Conservation (phyloP, 1,284 basidiomycete species). For the Microbotryum saponariae region DNA sequence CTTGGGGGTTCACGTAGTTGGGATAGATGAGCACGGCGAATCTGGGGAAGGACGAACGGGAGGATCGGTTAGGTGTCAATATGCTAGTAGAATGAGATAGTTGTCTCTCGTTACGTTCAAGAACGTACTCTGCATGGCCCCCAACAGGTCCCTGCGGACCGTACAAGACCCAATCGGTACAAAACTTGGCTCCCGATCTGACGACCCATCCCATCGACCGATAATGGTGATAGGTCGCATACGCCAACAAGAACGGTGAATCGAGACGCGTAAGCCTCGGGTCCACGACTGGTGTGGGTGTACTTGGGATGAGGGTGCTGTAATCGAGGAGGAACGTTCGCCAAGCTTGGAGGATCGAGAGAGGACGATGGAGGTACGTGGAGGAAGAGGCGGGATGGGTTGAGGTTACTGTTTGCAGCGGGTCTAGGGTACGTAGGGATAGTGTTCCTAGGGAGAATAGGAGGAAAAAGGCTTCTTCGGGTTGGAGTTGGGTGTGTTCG, state of each 20-base stretch:
- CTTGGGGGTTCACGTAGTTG: constrained; percentile 72
- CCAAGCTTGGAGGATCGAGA: constrained; percentile 23
- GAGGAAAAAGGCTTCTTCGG: constrained; percentile 89
- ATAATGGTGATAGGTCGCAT: constrained; percentile 89
- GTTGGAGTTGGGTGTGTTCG: constrained; percentile 86
- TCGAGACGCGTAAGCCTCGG: constrained; percentile 23
- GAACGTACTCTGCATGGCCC: constrained; percentile 79
- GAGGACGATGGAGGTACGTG: constrained; percentile 17
- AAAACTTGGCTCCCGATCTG: constrained; percentile 94
- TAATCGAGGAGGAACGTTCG: constrained; percentile 13
- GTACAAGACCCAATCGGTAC: constrained; percentile 88
- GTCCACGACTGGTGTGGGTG: constrained; percentile 48
- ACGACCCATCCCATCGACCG: constrained; percentile 97
- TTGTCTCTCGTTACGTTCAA: too few relatives aligned
- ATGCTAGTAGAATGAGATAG: too few relatives aligned
- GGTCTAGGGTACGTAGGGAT: constrained; percentile 8
- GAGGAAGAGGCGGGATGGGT: constrained; percentile 7
- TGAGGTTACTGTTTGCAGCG: neutral
- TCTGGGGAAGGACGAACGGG: constrained; percentile 45
- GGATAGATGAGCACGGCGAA: constrained; percentile 85
- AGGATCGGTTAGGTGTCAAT: too few relatives aligned
- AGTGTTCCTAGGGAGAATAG: constrained; percentile 32
- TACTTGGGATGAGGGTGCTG: constrained; percentile 38
- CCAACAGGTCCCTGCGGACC: constrained; percentile 75
- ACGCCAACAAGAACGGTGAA: constrained; percentile 76